phyloP scores from a whole-genome alignment of 768 basidiomycete species.

The Leccinum rimulosum region DNA sequence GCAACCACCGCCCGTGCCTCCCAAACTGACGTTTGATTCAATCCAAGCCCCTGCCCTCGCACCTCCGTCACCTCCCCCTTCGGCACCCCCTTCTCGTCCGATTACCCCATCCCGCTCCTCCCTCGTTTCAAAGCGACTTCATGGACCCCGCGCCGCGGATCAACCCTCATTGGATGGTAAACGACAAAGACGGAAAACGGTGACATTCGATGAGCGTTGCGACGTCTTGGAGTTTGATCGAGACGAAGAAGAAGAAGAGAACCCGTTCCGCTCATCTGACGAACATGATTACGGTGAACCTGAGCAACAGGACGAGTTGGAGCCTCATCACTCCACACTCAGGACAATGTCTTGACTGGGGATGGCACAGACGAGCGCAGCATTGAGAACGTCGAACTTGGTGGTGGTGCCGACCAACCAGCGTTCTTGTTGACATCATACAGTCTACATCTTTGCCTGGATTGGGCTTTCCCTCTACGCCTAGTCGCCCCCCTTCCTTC shows the following conservation, averaged over 20 bases:
- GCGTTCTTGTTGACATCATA: constrained; percentile 71
- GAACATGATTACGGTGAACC: constrained; percentile 31
- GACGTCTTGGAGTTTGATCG: constrained; percentile 81
- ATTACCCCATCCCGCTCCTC: constrained; percentile 51
- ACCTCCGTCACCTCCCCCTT: constrained; percentile 31
- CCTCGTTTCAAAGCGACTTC: constrained; percentile 68
- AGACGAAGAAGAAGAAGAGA: constrained; percentile 55
- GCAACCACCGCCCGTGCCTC: constrained; percentile 27
- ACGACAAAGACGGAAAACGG: constrained; percentile 68
- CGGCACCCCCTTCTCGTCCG: constrained; percentile 41
- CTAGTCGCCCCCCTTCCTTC: constrained; percentile 36
- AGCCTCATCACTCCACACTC: constrained; percentile 13
- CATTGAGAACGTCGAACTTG: constrained; percentile 45
- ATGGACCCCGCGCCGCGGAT: constrained; percentile 67
- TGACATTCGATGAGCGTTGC: constrained; percentile 75
- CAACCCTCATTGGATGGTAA: constrained; percentile 30
- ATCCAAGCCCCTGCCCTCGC: constrained; percentile 6
- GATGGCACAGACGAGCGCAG: constrained; percentile 14
- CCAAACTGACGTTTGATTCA: constrained; percentile 16
- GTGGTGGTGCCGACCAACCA: constrained; percentile 46
- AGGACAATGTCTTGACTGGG: background rate
- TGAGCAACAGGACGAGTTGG: constrained; percentile 13
- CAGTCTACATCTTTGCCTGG: constrained; percentile 31
- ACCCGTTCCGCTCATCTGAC: constrained; percentile 43
- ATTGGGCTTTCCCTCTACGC: constrained; percentile 29